phyloP scores from a whole-genome alignment of 1,139 yeast genomes.

The Hyphopichia pseudoburtonii region DNA sequence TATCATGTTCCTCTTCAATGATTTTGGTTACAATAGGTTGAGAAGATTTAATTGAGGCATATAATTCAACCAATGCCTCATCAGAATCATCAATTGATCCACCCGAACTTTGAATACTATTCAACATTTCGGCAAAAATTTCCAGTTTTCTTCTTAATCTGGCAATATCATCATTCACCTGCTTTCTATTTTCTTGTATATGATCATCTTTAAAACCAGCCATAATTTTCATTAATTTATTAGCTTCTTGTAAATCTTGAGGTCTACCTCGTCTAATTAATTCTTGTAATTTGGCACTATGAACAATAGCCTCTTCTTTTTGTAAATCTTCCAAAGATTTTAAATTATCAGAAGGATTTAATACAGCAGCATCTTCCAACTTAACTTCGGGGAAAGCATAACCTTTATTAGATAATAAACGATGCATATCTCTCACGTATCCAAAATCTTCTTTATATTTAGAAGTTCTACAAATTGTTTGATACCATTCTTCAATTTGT shows the following conservation, averaged over 20 bases:
- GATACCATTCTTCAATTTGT: constrained; percentile 96
- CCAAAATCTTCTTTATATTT: constrained; percentile 90
- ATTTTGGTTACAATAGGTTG: constrained; percentile 87
- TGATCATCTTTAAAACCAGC: constrained; percentile 93
- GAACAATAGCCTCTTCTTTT: constrained; percentile 89
- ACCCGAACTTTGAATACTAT: constrained; percentile 50
- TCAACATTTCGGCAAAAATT: constrained; percentile 84
- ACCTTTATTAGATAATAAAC: constrained; percentile 82
- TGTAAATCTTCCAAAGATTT: constrained; percentile 89
- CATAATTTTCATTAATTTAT: constrained; percentile 94
- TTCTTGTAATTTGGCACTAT: constrained; percentile 93
- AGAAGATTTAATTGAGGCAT: constrained; percentile 75
- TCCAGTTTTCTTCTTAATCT: constrained; percentile 88
- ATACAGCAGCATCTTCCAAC: constrained; percentile 88
- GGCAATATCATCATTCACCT: constrained; percentile 81
- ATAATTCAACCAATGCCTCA: constrained; percentile 78
- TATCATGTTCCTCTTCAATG: constrained; percentile 64
- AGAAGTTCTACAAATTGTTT: constrained; percentile 88
- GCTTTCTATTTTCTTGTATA: constrained; percentile 66
- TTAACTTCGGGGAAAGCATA: constrained; percentile 90
- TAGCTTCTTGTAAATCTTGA: constrained; percentile 92
- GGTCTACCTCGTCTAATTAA: constrained; percentile 94
- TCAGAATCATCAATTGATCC: constrained; percentile 51
- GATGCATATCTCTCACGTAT: constrained; percentile 93
- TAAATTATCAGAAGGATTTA: constrained; percentile 87